Evolutionary conservation across 208 protist genomes (phyloP).

Genomic region (Lotmaria passim): DNA sequence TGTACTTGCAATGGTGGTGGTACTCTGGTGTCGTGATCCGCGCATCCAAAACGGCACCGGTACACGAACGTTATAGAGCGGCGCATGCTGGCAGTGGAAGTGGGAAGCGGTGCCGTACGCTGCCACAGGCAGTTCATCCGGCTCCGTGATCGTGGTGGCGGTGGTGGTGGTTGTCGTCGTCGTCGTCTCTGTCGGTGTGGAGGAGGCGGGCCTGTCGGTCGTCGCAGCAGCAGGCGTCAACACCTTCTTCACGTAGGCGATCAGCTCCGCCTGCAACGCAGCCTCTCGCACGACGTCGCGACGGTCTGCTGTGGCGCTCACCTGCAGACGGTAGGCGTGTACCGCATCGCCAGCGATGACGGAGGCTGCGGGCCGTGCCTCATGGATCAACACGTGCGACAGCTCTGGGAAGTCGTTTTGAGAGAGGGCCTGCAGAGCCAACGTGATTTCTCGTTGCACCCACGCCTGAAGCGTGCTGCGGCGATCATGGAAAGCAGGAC

Average conservation of each 20-base stretch:
- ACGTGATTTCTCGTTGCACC: slow-evolving; percentile 22
- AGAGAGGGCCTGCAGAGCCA: slow-evolving; percentile 30
- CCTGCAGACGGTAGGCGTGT: slow-evolving; percentile 34
- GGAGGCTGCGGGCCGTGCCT: no score
- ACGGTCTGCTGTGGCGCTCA: slow-evolving; percentile 19
- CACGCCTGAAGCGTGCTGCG: neutral
- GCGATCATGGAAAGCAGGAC: neutral
- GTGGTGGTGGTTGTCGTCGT: neutral
- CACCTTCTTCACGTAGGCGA: slow-evolving; percentile 13
- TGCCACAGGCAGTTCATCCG: slow-evolving; percentile 22
- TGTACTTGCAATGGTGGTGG: neutral
- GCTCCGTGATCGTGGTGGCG: neutral
- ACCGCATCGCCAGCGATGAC: neutral
- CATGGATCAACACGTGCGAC: slow-evolving; percentile 18
- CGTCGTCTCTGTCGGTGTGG: neutral
- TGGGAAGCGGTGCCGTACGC: slow-evolving; percentile 28
- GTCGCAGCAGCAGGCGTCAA: neutral
- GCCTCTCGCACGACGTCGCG: slow-evolving; percentile 9
- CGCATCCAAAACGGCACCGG: slow-evolving; percentile 33
- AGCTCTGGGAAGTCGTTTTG: slow-evolving; percentile 13
- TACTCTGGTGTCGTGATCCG: neutral
- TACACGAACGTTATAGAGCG: slow-evolving; percentile 34
- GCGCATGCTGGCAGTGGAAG: slow-evolving; percentile 43
- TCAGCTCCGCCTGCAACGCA: slow-evolving; percentile 7
- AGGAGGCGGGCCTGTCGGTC: no score